These are phyloP conservation scores for Ilyonectria destructans DNA, from an alignment of 2,329 filamentous ascomycete genomes.

Conservation along the genomic window DNA sequence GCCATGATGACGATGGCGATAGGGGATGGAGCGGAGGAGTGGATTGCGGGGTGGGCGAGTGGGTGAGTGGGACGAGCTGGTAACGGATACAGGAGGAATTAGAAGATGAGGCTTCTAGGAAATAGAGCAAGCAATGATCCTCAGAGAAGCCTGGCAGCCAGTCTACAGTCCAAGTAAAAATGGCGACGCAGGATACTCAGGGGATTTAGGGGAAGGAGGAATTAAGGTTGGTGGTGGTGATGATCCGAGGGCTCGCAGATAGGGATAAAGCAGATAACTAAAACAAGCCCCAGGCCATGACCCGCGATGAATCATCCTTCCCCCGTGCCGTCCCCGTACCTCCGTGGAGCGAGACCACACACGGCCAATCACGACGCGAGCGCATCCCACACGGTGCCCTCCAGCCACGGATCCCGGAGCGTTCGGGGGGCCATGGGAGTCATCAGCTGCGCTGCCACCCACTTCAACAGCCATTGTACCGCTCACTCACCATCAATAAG, in stretches of 20 bases:
- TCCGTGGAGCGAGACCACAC: background rate
- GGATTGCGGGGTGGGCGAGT: constrained; percentile 25
- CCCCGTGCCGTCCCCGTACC: constrained; percentile 7
- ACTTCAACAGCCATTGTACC: background rate
- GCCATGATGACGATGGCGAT: constrained; percentile 58
- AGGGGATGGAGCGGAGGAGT: constrained; percentile 6
- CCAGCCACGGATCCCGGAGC: constrained; percentile 20
- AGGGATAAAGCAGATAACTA: constrained; percentile 22
- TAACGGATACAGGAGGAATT: constrained; percentile 19
- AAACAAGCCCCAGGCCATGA: constrained; percentile 28
- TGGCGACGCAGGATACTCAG: background rate
- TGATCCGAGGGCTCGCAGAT: constrained; percentile 29
- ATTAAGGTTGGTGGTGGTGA: constrained; percentile 23
- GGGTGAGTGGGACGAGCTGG: background rate
- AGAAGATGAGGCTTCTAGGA: background rate
- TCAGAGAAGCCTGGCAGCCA: background rate
- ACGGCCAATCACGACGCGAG: constrained; percentile 51
- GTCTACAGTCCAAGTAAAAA: background rate
- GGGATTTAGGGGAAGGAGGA: constrained; percentile 14
- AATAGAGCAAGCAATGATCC: background rate
- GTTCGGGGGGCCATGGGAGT: constrained; percentile 2
- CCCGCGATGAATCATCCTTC: constrained; percentile 44
- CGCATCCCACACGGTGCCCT: constrained; percentile 53
- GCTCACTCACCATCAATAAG: background rate
- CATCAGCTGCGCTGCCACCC: background rate